Evolutionary conservation across 2,329 filamentous ascomycete genomes (phyloP), one percentile per base, ranked within the genome.

Genomic region (Ophiocordyceps camponoti-rufipedis): DNA sequence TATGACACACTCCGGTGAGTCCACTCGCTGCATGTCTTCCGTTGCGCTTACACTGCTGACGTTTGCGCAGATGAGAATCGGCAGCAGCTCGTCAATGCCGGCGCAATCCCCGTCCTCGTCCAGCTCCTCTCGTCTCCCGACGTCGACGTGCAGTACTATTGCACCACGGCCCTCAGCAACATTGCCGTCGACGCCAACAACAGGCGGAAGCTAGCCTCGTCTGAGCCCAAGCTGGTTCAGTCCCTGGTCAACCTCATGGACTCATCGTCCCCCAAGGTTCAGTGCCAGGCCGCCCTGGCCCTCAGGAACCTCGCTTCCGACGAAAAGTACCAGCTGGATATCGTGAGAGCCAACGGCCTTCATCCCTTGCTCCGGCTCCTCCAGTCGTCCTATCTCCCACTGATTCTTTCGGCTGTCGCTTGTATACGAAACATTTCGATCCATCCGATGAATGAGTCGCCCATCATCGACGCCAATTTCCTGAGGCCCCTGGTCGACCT

Each of bases 401-500:
- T 98, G 46, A 96, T 96, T 48, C 78, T 96, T 38, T 96, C 89
- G 18, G 91, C 91, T 42, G 91, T 98, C 51, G 91, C 91, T 44
- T 98, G 91, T 60, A 98, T 98, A 60, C 83, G 91, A 55, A 98
- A 98, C 62, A 98, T 98, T 53, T 96, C 89, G 47, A 98, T 98
- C 53, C 91, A 98, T 60, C 91, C 91, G 16, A 71, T 89, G 58
- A 98, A 98, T 64, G 91, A 98, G 65, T 95, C 89, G 11, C 91
- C 91, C 0, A 98, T 98, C 52, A 98, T 98, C 56, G 91, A 98
- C 57, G 89, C 89, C 39, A 91, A 89, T 48, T 98, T 98, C 63
- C 66, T 98, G 48, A 88, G 87, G 60, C 91, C 91, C 0, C 67
- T 98, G 46, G 91, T 98, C 23, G 88, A 96, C 53, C 73, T 98